Evolutionary conservation across 768 basidiomycete species (phyloP).

Genomic region (Rhizopogon sp.): DNA sequence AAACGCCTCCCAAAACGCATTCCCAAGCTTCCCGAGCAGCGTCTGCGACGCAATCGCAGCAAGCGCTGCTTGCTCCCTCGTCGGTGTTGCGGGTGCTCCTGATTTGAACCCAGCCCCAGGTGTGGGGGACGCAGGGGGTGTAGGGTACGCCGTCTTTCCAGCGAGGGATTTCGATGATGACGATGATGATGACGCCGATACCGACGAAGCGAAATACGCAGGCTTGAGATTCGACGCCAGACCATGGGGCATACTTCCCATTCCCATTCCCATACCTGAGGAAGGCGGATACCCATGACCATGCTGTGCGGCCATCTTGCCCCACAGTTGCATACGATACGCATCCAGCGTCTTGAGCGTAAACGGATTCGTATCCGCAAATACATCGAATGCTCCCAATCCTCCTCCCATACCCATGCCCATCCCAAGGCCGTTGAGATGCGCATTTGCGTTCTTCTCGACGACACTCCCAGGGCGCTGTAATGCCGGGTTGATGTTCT

Average conservation of each 20-base stretch:
- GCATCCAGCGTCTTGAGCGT: conserved; percentile 85
- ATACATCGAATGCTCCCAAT: conserved; percentile 62
- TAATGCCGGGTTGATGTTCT: conserved; percentile 23
- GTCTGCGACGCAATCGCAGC: conserved; percentile 81
- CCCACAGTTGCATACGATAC: conserved; percentile 91
- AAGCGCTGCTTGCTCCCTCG: conserved; percentile 27
- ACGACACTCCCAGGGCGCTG: conserved; percentile 16
- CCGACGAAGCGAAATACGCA: conserved; percentile 21
- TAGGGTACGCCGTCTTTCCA: conserved; percentile 28
- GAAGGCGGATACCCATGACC: conserved; percentile 16
- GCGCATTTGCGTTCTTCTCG: conserved; percentile 25
- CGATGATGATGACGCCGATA: conserved; percentile 29
- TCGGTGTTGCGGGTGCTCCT: conserved; percentile 13
- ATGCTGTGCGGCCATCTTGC: conserved; percentile 80
- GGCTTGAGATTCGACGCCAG: conserved; percentile 39
- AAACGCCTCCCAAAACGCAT: conserved; percentile 89
- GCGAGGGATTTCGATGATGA: conserved; percentile 41
- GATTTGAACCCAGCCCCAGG: conserved; percentile 1
- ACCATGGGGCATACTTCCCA: not conserved
- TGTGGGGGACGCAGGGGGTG: conserved; percentile 41
- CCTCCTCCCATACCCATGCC: conserved; percentile 17
- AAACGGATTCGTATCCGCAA: conserved; percentile 77
- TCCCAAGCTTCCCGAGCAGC: conserved; percentile 60
- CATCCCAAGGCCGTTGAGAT: conserved; percentile 24
- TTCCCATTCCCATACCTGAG: conserved; percentile 16